These are phyloP conservation scores for Teratosphaeria epicoccoides DNA, from an alignment of 2,329 filamentous ascomycete species.

Conservation along the genomic window DNA sequence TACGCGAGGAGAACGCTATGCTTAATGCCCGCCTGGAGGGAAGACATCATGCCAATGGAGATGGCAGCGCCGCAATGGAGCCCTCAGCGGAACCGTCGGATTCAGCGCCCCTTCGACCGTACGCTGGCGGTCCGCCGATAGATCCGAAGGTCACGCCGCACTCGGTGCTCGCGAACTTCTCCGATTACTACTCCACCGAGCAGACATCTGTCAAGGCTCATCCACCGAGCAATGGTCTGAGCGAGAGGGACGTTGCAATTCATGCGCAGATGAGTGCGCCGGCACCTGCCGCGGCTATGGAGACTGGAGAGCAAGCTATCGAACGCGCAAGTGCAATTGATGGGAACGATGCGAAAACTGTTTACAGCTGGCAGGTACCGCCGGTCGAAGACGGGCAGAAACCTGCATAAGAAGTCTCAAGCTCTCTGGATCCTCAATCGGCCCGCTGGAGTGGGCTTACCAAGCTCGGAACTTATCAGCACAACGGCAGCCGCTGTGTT, in stretches of 20 bases:
- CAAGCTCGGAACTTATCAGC: too few species aligned
- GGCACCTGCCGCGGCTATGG: background rate
- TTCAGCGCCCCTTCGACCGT: background rate
- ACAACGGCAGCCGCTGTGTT: too few species aligned
- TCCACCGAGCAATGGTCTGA: background rate
- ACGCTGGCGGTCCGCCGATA: background rate
- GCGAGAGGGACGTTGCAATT: background rate
- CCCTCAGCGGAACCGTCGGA: background rate
- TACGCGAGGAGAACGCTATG: background rate
- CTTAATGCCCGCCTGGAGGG: background rate
- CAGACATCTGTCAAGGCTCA: background rate
- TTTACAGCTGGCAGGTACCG: background rate
- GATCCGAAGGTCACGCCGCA: background rate
- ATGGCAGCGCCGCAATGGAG: background rate
- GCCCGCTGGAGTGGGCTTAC: too few species aligned
- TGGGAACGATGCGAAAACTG: background rate
- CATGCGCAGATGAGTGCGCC: background rate
- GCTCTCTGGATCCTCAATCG: too few species aligned
- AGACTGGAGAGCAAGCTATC: background rate
- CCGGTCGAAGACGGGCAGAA: background rate
- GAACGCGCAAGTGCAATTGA: background rate
- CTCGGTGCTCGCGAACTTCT: background rate
- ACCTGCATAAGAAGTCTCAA: background rate
- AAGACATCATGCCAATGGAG: background rate
- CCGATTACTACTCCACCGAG: background rate